Evolutionary conservation across 2,329 filamentous ascomycete genomes (phyloP), one percentile per base, ranked within the genome.

Genomic region (Trichoderma aggressivum): DNA sequence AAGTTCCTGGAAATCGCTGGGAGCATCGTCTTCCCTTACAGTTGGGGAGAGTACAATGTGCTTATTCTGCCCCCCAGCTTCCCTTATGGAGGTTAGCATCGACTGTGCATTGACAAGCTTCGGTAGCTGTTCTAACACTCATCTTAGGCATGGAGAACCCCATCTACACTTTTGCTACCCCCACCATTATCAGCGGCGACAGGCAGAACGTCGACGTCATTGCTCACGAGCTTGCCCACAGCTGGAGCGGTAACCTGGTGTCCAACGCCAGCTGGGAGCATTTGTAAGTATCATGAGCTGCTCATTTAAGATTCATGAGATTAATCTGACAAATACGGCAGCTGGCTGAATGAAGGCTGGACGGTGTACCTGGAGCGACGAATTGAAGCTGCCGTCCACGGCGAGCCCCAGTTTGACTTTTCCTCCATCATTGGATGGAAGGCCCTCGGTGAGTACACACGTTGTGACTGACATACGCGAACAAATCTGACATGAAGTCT

Each of bases 371-470:
- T 98, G 6, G 96, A 99, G 82, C 91, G 96, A 66, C 89, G 96
- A 62, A 93, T 97, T 72, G 87, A 90, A 74, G 91, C 90, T 16
- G 88, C 85, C 24, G 85, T 97, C 58, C 94, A 98, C 76, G 94
- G 94, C 60, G 92, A 95, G 74, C 83, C 92, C 5, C 91, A 97
- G 79, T 93, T 96, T 73, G 92, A 98, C 82, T 98, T 99, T 81
- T 97, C 93, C 10, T 91, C 95, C 74, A 97, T 98, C 74, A 97
- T 98, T 74, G 96, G 96, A 72, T 98, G 95, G 95, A 96, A 97
- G 79, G 88, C 91, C 2, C 88, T 97, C 21, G 87, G 86, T 88
- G 78, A 70, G 83, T 63, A 12, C 14, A n/a, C 6, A 10, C 18
- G 8, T 3, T 53, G 12, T 43, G 4, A 18, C 3, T 34, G 28